Base-by-base conservation (phyloP, 1,284 basidiomycete genomes). In the Irpex lacteus region DNA sequence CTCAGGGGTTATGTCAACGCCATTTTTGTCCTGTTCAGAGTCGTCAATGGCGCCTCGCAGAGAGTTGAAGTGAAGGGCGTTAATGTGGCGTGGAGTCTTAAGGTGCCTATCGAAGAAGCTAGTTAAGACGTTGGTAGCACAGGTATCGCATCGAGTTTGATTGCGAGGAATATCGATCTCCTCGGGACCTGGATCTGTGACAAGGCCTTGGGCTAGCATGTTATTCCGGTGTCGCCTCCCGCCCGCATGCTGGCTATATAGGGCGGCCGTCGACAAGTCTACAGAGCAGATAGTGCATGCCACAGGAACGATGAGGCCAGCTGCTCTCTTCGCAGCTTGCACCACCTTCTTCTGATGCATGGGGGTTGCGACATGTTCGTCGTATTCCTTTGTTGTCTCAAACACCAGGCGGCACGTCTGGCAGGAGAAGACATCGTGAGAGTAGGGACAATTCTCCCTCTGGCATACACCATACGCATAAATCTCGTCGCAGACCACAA, bases 21-120 rank as follows among this genome's bases (percentile, higher is more conserved):
- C 68, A 19, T 68, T 62, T 19, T 64, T 66, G 61, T 69, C 67
- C 36, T 64, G 58, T 40, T 63, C 65, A 0, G 65, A 57, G 38
- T 66, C 68, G 6, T 50, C 62, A 15, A 66, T 13, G 0, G 60
- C 61, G 9, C 64, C 63, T 11, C 59, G 52, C 4, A 65, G 53
- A 1, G 63, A 63, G 1, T 40, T 62, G 7, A 61, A 57, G 34
- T 63, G 62, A 38, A 63, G 63, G 36, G 66, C 60, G 19, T 47
- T 61, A 0, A 56, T 60, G 49, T 66, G 65, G 18, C 21, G 21
- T 26, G 21, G 21, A 26, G 21, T 26, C 21, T 26, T 26, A 26
- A 26, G 21, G 21, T 26, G 21, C 21, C 21, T 26, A 32, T 57
- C 50, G 66, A 66, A 69, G 57, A 61, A 56, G n/a, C 59, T 60